These are phyloP conservation scores for Auricularia sp. DNA, from an alignment of 768 basidiomycete genomes.

Conservation along the genomic window DNA sequence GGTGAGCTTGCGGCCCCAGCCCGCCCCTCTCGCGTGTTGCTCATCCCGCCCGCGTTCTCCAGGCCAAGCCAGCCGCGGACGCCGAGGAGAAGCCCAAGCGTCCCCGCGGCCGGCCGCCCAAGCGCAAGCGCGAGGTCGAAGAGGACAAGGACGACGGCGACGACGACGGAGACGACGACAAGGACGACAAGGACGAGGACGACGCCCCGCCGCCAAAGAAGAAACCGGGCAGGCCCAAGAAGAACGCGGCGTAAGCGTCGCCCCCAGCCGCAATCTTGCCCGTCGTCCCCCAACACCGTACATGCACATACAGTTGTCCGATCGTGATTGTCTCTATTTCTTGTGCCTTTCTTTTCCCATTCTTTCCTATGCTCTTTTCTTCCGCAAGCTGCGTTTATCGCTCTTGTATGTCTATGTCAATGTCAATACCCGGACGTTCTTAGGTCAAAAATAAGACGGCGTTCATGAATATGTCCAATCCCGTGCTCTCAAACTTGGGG, in stretches of 20 bases:
- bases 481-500: too few relatives aligned
- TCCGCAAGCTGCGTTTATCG: too few relatives aligned
- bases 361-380: too few relatives aligned
- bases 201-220: neutral
- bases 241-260: neutral
- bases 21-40: neutral
- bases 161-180: neutral
- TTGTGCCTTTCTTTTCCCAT: neutral
- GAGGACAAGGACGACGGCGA: neutral
- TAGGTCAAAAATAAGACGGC: too few relatives aligned
- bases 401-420: too few relatives aligned
- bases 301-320: neutral
- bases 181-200: neutral
- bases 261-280: neutral
- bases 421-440: too few relatives aligned
- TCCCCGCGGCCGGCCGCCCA: constrained; percentile 54
- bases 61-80: constrained; percentile 36
- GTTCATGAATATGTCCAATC: too few relatives aligned
- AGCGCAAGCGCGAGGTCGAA: constrained; percentile 17
- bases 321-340: neutral
- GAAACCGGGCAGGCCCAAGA: neutral
- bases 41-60: constrained; percentile 2
- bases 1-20: constrained; percentile 4
- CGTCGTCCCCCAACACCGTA: neutral
- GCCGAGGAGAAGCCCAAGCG: constrained; percentile 27